Percentiles rank a stretch among this genome's conserved stretches.
phyloP scores from a whole-genome alignment of 192 early-diverging fungal genomes.

The Backusella sp. region DNA sequence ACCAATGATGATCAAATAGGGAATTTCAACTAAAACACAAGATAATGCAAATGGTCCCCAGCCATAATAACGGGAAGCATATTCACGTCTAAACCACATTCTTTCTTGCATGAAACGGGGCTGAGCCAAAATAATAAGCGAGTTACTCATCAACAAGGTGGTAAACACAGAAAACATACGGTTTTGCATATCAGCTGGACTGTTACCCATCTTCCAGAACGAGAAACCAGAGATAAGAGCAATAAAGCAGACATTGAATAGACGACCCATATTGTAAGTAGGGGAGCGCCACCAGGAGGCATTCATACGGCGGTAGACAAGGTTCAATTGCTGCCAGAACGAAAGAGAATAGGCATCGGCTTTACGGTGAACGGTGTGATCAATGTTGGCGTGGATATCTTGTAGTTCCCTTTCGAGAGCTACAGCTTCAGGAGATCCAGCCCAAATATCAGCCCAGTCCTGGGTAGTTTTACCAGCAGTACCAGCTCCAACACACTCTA shows the following conservation, averaged over 20 bases:
- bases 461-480: constrained; percentile 29
- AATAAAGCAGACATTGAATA: constrained; percentile 49
- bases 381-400: constrained; percentile 34
- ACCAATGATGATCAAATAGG: constrained; percentile 53
- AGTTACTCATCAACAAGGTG: constrained; percentile 46
- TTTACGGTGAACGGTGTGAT: constrained; percentile 8
- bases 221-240: constrained; percentile 65
- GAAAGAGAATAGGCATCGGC: constrained; percentile 19
- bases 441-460: constrained; percentile 80
- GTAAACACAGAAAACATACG: constrained; percentile 49
- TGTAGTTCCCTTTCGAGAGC: constrained; percentile 50
- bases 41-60: constrained; percentile 61
- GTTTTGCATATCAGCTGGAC: constrained; percentile 53
- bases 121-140: constrained; percentile 61
- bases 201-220: constrained; percentile 60
- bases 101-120: constrained; percentile 63
- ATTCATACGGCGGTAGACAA: constrained; percentile 67
- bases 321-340: constrained; percentile 44
- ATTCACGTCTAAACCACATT: constrained; percentile 58
- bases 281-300: constrained; percentile 65
- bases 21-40: constrained; percentile 60
- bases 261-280: constrained; percentile 66
- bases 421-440: constrained; percentile 50
- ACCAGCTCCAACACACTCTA: constrained; percentile 68
- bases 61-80: constrained; percentile 61